Evolutionary conservation across 2,329 filamentous ascomycete species (phyloP), one percentile per base, ranked within the genome.

Genomic region (Pseudogymnoascus sp.): DNA sequence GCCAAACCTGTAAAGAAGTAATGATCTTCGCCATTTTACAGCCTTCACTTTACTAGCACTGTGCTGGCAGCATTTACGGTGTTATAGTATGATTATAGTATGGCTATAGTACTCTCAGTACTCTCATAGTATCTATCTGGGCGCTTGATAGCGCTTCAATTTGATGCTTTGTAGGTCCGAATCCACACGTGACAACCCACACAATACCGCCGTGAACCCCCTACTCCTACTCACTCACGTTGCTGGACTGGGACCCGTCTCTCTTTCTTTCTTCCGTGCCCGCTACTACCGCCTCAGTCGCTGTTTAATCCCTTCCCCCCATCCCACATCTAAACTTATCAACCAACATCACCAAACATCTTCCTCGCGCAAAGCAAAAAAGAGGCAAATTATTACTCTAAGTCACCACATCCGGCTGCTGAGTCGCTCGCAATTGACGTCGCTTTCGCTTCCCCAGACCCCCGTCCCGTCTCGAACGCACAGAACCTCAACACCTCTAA

Each of bases 401-500:
- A 16, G 11, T 54, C 45, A 54, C 23, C 23, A 54, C 45, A 7
- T 54, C 8, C 23, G 45, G 29, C 26, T 29, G 26, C 14, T 37
- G 37, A 40, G 31, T 60, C 57, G 29, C 31, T 31, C 31, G 31
- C 57, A 60, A 37, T 60, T 40, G 57, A 40, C 57, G 37, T 60
- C 29, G 57, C n/a, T 18, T 54, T 54, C 45, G 45, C 45, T 54
- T 54, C 45, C 45, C 57, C 31, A 60, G 37, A 36, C 57, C 37
- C 57, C 57, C 31, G 57, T 39, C 57, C 31, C 45, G 29, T 26
- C 3, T n/a, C 14, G 23, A 54, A 54, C 45, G 45, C 45, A 54
- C 45, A 54, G 45, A 60, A 60, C 57, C 57, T 60, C 57, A 40
- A 60, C 57, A 54, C 45, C 45, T 31, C 45, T 8, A 54, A 37